Percentiles rank a stretch among this genome's conserved stretches.
phyloP scores from a whole-genome alignment of 2,329 filamentous ascomycete genomes.

The Arthrobotrys iridis region DNA sequence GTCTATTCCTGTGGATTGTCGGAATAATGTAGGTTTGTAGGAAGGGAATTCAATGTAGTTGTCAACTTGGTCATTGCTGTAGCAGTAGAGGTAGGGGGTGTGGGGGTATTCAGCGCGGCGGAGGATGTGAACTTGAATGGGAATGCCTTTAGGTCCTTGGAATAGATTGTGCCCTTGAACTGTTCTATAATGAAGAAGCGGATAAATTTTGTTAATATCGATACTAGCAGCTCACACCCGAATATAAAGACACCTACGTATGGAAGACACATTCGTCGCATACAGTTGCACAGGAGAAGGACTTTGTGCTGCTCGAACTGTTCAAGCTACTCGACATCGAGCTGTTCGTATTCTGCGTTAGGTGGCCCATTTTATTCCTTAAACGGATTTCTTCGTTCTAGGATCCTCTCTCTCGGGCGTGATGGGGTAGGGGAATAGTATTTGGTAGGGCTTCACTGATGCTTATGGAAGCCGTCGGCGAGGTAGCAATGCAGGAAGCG shows the following conservation, averaged over 20 bases:
- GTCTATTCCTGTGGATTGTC: constrained; percentile 35
- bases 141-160: constrained; percentile 35
- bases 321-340: constrained; percentile 46
- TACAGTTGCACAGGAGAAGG: constrained; percentile 48
- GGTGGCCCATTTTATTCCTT: constrained; percentile 42
- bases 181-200: not conserved
- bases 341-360: constrained; percentile 53
- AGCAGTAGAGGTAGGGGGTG: constrained; percentile 52
- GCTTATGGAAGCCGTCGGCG: not conserved
- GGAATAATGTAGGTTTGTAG: constrained; percentile 39
- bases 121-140: constrained; percentile 51
- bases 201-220: not conserved
- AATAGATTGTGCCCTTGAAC: constrained; percentile 50
- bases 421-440: not conserved
- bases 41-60: constrained; percentile 51
- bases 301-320: constrained; percentile 48
- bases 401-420: not conserved
- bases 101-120: constrained; percentile 48
- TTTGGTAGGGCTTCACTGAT: not conserved
- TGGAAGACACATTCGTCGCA: constrained; percentile 53
- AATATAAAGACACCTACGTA: constrained; percentile 29
- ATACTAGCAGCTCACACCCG: not conserved
- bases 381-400: constrained; percentile 20
- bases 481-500: not conserved
- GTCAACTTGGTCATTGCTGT: constrained; percentile 47